These are phyloP conservation scores for Scenedesmus sp. DNA, from an alignment of 163 green algal species.

Conservation along the genomic window DNA sequence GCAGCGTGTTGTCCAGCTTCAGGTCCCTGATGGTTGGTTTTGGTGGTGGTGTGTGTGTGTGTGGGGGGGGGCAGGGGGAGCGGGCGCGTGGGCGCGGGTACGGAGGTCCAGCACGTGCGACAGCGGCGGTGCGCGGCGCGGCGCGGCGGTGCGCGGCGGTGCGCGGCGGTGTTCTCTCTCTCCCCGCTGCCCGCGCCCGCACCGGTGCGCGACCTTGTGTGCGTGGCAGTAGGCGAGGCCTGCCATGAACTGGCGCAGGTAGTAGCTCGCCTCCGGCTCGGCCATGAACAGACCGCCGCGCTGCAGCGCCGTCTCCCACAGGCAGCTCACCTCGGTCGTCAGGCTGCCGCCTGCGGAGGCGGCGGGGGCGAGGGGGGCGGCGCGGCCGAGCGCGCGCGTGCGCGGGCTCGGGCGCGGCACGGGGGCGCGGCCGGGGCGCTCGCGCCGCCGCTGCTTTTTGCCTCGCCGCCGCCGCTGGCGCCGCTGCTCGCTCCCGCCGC, in stretches of 20 bases:
- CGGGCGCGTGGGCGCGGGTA: not conserved
- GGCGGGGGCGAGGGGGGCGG: too few species aligned
- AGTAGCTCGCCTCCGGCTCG: conserved; percentile 82
- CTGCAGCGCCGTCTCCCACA: conserved; percentile 65
- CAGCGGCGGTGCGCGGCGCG: not conserved
- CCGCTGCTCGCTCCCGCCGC: too few species aligned
- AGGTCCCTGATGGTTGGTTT: conserved; percentile 23
- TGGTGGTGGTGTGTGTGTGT: not conserved
- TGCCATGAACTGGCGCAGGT: conserved; percentile 89
- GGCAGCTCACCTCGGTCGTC: conserved; percentile 46
- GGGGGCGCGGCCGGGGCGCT: too few species aligned
- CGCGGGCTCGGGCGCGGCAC: too few species aligned
- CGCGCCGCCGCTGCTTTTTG: too few species aligned
- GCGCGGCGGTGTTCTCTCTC: not conserved
- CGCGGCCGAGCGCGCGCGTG: too few species aligned
- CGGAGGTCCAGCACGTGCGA: not conserved
- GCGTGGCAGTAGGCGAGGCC: conserved; percentile 88
- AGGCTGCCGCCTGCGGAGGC: conserved; percentile 23
- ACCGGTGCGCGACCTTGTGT: conserved; percentile 45
- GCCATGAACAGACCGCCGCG: conserved; percentile 77
- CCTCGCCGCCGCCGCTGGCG: too few species aligned
- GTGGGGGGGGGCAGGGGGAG: not conserved
- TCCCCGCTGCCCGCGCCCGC: not conserved
- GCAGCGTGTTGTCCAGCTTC: conserved; percentile 49
- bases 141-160: not conserved